Percentiles rank a stretch among this genome's conserved stretches.
Evolutionary conservation across 1,139 yeast species (phyloP).

Genomic region (Zygoascus hellenicus): DNA sequence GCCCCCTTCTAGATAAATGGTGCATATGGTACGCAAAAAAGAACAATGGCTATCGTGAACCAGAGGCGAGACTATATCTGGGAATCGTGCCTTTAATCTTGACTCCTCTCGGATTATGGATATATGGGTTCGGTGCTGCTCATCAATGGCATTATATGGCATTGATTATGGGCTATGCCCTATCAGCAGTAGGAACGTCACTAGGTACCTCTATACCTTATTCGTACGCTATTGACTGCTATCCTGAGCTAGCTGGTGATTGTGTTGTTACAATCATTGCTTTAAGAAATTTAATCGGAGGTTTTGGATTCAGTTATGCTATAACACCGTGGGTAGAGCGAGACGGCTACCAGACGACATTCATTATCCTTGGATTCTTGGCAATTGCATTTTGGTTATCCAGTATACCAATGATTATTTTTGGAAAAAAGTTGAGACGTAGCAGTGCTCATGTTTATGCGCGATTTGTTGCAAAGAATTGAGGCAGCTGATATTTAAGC

Average conservation of each 20-base stretch:
- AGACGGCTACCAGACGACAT: constrained; percentile 41
- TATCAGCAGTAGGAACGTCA: constrained; percentile 24
- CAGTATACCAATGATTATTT: constrained; percentile 37
- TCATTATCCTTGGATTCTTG: constrained; percentile 41
- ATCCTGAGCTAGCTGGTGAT: constrained; percentile 47
- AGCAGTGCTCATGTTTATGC: constrained; percentile 15
- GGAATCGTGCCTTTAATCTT: constrained; percentile 55
- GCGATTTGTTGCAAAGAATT: constrained; percentile 6
- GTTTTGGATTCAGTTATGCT: constrained; percentile 45
- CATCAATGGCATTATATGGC: constrained; percentile 55
- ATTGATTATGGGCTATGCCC: constrained; percentile 43
- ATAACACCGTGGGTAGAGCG: constrained; percentile 44
- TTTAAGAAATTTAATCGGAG: constrained; percentile 32
- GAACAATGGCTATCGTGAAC: constrained; percentile 64
- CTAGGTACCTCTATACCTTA: constrained; percentile 50
- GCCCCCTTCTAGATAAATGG: constrained; percentile 57
- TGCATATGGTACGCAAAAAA: constrained; percentile 63
- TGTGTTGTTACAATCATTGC: constrained; percentile 41
- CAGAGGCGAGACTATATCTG: constrained; percentile 69
- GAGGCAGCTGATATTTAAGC: too few relatives aligned
- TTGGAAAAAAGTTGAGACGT: constrained; percentile 24
- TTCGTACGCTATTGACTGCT: constrained; percentile 50
- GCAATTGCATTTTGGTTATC: constrained; percentile 40
- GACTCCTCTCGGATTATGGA: constrained; percentile 63
- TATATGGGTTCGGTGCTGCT: constrained; percentile 75